phyloP scores from a whole-genome alignment of 1,284 basidiomycete species.

The Chalciporus sp. region DNA sequence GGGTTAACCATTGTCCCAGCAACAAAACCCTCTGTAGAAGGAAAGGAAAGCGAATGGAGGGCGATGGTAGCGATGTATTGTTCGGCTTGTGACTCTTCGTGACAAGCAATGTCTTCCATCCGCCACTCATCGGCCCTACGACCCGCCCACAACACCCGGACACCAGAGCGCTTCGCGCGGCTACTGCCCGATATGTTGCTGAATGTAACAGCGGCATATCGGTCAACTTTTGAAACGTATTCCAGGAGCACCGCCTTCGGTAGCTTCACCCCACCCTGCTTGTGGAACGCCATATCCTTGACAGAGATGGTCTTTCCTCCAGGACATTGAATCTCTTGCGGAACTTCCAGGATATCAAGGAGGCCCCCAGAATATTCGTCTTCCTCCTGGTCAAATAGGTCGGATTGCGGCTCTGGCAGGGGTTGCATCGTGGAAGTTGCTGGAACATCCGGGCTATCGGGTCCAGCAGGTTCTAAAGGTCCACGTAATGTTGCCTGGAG shows the following conservation, averaged over 20 bases:
- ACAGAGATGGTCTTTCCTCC: constrained; percentile 62
- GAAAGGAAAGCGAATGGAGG: constrained; percentile 74
- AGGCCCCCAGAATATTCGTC: constrained; percentile 65
- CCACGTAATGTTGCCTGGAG: constrained; percentile 62
- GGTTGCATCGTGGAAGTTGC: not conserved
- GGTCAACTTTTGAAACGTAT: constrained; percentile 65
- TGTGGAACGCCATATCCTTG: constrained; percentile 80
- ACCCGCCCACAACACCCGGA: constrained; percentile 75
- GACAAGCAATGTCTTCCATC: constrained; percentile 88
- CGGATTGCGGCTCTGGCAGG: constrained; percentile 19
- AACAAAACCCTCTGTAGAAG: constrained; percentile 63
- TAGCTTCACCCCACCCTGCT: constrained; percentile 76
- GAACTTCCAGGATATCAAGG: constrained; percentile 79
- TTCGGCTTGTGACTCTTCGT: constrained; percentile 80
- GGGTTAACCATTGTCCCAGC: constrained; percentile 44
- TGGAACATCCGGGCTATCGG: constrained; percentile 7
- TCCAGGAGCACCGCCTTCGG: constrained; percentile 74
- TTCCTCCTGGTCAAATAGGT: constrained; percentile 52
- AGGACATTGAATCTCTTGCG: constrained; percentile 51
- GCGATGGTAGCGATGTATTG: constrained; percentile 90
- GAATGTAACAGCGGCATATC: constrained; percentile 77
- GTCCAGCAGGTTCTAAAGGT: constrained; percentile 1
- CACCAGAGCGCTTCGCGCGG: constrained; percentile 70
- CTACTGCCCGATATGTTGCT: constrained; percentile 62
- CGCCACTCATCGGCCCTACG: constrained; percentile 68